Conservation (phyloP, 192 early-diverging fungal genomes). For the Gigaspora rosea region DNA sequence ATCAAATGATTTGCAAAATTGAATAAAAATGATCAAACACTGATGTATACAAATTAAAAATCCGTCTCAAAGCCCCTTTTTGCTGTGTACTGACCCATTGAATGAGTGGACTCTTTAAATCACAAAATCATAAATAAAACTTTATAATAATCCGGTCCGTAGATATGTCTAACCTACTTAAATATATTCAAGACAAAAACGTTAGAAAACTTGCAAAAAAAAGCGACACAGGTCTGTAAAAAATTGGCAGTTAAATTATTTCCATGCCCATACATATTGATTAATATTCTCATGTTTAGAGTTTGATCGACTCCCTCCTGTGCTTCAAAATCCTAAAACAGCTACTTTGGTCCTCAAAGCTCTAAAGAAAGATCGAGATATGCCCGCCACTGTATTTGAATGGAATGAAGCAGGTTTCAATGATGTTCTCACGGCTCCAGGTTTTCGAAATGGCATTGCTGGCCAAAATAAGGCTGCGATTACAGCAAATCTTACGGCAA, state of each 20-base stretch:
- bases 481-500: conserved; percentile 17
- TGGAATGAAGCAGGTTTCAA: conserved; percentile 8
- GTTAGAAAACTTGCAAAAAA: conserved; percentile 10
- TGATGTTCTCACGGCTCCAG: not conserved
- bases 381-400: not conserved
- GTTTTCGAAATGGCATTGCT: conserved; percentile 16
- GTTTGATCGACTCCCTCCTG: not conserved
- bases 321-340: not conserved
- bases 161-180: conserved; percentile 3
- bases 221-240: conserved; percentile 14
- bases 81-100: too few species aligned
- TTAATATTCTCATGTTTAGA: conserved; percentile 3
- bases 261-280: conserved; percentile 17
- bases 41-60: too few species aligned
- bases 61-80: too few species aligned
- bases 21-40: too few species aligned
- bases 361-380: conserved; percentile 20
- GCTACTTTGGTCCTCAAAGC: conserved; percentile 18
- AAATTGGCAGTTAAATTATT: conserved; percentile 10
- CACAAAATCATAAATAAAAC: too few species aligned
- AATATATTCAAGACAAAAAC: conserved; percentile 11
- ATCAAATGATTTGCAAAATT: too few species aligned
- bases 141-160: not conserved
- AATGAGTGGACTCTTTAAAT: too few species aligned
- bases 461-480: conserved; percentile 10